Evolutionary conservation across 176 grass and related monocot genomes (phyloP).

Genomic region (Cenchrus fungigraminus): DNA sequence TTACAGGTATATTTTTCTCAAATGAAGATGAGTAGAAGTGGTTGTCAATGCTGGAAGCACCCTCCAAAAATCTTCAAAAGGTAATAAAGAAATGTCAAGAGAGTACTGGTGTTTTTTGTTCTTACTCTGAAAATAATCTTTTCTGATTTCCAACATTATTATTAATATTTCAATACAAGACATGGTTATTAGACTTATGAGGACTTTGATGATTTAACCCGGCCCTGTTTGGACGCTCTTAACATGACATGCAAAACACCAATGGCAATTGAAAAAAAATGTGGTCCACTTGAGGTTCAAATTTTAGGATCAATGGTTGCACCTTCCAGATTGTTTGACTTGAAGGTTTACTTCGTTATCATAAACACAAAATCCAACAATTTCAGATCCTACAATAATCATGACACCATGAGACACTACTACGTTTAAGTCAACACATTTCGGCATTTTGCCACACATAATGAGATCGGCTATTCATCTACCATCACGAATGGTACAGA

Average conservation of each 20-base stretch:
- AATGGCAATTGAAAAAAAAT: neutral
- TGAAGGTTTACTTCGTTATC: neutral
- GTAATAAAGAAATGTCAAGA: slow-evolving; percentile 26
- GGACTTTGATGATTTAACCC: neutral
- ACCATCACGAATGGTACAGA: neutral
- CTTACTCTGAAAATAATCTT: slow-evolving; percentile 10
- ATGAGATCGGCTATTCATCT: neutral
- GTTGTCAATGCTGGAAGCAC: slow-evolving; percentile 84
- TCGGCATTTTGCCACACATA: neutral
- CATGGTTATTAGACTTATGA: slow-evolving; percentile 10
- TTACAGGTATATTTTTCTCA: slow-evolving; percentile 96
- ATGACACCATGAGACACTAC: neutral
- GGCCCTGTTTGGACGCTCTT: neutral
- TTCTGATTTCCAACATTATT: slow-evolving; percentile 3
- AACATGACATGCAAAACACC: neutral
- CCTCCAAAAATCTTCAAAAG: slow-evolving; percentile 91
- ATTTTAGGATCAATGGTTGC: neutral
- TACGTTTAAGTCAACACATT: neutral
- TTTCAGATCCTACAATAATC: slow-evolving; percentile 22
- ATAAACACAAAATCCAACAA: neutral
- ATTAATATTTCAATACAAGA: slow-evolving; percentile 29
- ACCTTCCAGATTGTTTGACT: neutral
- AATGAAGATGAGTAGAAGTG: slow-evolving; percentile 79
- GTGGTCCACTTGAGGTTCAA: neutral
- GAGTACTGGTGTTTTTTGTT: neutral